Conservation (phyloP, 2,329 filamentous ascomycete species). For the Ascochyta rabiei region DNA sequence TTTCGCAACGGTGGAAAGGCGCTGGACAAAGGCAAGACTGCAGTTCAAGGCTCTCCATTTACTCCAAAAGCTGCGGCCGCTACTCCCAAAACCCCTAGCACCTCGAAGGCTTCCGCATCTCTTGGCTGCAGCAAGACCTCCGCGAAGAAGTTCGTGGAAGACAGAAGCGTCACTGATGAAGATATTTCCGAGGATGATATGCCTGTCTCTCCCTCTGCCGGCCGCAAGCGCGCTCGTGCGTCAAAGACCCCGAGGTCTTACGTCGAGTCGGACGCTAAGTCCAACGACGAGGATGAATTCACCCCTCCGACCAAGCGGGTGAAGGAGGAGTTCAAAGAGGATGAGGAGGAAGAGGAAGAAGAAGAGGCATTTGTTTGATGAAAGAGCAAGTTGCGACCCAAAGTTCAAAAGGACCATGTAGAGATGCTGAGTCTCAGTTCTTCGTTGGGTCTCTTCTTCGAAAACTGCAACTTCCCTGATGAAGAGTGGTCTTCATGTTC, state of each 20-base stretch:
- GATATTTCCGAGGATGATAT: background rate
- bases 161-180: background rate
- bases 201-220: background rate
- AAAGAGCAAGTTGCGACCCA: too few species aligned
- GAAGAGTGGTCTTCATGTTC: too few species aligned
- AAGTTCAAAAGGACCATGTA: too few species aligned
- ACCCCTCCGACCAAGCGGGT: background rate
- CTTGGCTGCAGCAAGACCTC: background rate
- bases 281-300: conserved; percentile 2
- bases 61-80: background rate
- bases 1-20: conserved; percentile 19
- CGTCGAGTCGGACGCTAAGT: background rate
- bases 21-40: too few species aligned
- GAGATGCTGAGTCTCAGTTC: too few species aligned
- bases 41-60: background rate
- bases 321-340: background rate
- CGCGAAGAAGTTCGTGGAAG: background rate
- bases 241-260: background rate
- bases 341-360: conserved; percentile 1
- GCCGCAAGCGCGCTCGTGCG: background rate
- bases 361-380: background rate
- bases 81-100: background rate
- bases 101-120: background rate
- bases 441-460: too few species aligned
- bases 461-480: too few species aligned